Conservation (phyloP, 2,329 filamentous ascomycete species). For the Sphaerulina vaccinii region DNA sequence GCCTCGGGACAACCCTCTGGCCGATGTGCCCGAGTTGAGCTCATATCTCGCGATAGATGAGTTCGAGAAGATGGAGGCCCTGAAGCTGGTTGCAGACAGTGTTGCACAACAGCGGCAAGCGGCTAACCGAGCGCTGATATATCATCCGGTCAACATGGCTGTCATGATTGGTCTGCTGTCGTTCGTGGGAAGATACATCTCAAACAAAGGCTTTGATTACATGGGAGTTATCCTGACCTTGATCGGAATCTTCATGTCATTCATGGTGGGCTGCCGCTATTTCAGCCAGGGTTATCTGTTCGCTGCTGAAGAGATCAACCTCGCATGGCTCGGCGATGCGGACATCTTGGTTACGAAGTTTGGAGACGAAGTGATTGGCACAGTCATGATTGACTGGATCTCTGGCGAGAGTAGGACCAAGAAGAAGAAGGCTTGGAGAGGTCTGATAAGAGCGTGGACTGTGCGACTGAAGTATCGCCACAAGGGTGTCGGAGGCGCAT, state of each 20-base stretch:
- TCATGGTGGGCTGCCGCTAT: constrained; percentile 61
- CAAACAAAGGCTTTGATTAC: constrained; percentile 48
- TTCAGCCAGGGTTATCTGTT: constrained; percentile 61
- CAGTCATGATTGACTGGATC: constrained; percentile 67
- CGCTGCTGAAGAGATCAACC: constrained; percentile 60
- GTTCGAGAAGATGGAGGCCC: constrained; percentile 63
- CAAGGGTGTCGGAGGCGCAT: constrained; percentile 67
- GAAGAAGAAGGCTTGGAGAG: constrained; percentile 59
- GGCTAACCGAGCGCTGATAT: constrained; percentile 62
- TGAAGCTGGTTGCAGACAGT: constrained; percentile 75
- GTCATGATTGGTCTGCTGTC: constrained; percentile 41
- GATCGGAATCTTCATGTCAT: constrained; percentile 62
- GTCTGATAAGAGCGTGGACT: constrained; percentile 79
- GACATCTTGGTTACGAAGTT: constrained; percentile 62
- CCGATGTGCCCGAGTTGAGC: constrained; percentile 62
- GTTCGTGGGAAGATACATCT: constrained; percentile 43
- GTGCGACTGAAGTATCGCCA: constrained; percentile 67
- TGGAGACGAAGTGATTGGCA: constrained; percentile 68
- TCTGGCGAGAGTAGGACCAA: constrained; percentile 43
- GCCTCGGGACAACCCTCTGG: constrained; percentile 41
- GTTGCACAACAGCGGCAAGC: constrained; percentile 77
- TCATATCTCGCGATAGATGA: constrained; percentile 54
- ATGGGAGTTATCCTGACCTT: constrained; percentile 58
- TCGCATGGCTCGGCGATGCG: constrained; percentile 59
- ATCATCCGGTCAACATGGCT: constrained; percentile 55